Base-by-base conservation (phyloP, 1,139 yeast genomes). In the Lodderomyces elongisporus region DNA sequence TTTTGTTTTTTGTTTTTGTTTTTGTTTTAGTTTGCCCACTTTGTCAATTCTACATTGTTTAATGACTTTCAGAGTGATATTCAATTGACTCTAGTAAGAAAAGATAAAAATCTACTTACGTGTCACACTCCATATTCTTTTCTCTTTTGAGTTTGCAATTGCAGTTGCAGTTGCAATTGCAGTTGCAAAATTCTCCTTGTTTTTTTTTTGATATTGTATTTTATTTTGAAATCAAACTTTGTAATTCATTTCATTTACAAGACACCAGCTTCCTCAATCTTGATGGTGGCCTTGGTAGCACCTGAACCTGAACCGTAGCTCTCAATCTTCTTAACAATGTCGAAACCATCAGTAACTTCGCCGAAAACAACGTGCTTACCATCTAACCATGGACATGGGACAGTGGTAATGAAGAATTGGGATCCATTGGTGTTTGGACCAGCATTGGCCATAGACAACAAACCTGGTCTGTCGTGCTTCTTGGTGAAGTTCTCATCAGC, bases 361-460 rank as follows among this genome's bases (percentile, higher is more conserved):
- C 98, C 98, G 56, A 89, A 91, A 47, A 91, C 98, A 66, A 88
- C 96, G 82, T 91, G 98, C 74, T 83, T 84, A 63, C 97, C 97
- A 62, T 91, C 97, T 70, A 91, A 81, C 96, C 97, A 89, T 51
- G 96, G 85, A 65, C 85, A 74, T 56, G 88, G 77, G 41, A 89
- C 96, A 45, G 97, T 89, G 76, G 98, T 91, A 70, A 91, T 79
- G 79, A 91, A 91, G 76, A 91, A 91, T 74, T 91, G 98, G 41
- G 97, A 89, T 49, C 98, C 98, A 75, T 91, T 91, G 79, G 97
- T 89, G 89, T 89, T 87, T 69, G 96, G 96, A 61, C 98, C 98
- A 54, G 97, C 96, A 60, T 91, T 91, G 66, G 98, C 98, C 98
- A 91, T 91, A 54, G 96, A 85, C 62, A 91, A 78, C 56, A 89